Evolutionary conservation across 2,329 filamentous ascomycete genomes (phyloP).

Genomic region (Pleurostoma richardsiae): DNA sequence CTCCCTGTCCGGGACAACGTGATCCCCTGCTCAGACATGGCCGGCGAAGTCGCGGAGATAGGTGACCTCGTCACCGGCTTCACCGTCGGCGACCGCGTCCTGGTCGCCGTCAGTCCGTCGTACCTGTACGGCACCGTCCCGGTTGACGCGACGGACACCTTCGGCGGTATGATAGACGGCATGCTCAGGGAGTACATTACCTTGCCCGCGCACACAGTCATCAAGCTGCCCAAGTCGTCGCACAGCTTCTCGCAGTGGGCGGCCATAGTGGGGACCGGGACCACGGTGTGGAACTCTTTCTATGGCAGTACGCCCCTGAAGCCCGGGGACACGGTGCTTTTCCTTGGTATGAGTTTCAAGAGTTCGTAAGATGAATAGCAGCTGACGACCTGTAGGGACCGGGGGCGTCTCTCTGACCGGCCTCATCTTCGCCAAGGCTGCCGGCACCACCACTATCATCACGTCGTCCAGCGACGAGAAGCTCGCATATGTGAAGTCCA

Average conservation of each 20-base stretch:
- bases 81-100: conserved; percentile 23
- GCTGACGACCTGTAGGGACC: conserved; percentile 27
- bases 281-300: conserved; percentile 43
- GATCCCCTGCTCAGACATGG: conserved; percentile 27
- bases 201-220: conserved; percentile 29
- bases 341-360: conserved; percentile 19
- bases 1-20: conserved; percentile 23
- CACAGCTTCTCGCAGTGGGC: conserved; percentile 28
- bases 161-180: conserved; percentile 27
- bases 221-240: conserved; percentile 31
- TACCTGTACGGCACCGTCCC: conserved; percentile 19
- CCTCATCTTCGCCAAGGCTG: conserved; percentile 39
- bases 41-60: conserved; percentile 24
- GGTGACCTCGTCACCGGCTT: conserved; percentile 18
- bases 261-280: conserved; percentile 34
- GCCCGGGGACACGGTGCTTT: conserved; percentile 30
- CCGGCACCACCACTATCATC: conserved; percentile 37
- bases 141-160: conserved; percentile 10
- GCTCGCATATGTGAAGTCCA: conserved; percentile 26
- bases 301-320: conserved; percentile 33
- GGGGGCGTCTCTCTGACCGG: conserved; percentile 39
- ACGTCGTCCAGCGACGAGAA: conserved; percentile 47
- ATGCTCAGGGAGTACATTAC: conserved; percentile 34
- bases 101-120: conserved; percentile 15
- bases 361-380: neutral